Evolutionary conservation across 176 grass and related monocot species (phyloP).

Genomic region (Melocanna baccifera): DNA sequence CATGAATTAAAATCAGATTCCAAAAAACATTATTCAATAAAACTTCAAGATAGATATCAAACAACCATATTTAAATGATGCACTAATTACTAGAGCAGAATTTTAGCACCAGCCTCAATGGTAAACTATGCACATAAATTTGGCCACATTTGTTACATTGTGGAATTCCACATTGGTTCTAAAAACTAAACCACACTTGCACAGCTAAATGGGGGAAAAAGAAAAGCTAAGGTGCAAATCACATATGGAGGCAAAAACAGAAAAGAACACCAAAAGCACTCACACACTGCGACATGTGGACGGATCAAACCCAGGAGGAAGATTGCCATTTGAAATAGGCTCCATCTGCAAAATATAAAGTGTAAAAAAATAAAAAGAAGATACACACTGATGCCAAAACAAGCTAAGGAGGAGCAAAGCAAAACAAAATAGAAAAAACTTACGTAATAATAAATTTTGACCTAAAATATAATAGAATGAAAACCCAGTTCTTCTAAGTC

Average conservation of each 20-base stretch:
- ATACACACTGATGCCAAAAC: constrained; percentile 28
- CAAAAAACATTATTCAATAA: not conserved
- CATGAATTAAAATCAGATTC: constrained; percentile 20
- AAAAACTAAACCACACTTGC: not conserved
- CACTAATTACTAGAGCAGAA: constrained; percentile 18
- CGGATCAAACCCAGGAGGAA: constrained; percentile 86
- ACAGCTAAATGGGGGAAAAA: not conserved
- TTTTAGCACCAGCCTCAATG: not conserved
- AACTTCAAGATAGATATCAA: constrained; percentile 4
- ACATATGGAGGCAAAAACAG: constrained; percentile 35
- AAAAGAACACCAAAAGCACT: constrained; percentile 61
- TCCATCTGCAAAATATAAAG: constrained; percentile 89
- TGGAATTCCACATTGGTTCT: constrained; percentile 3
- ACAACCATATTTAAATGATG: not conserved
- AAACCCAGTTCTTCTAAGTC: constrained; percentile 7
- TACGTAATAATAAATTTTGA: not conserved
- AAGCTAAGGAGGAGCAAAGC: constrained; percentile 27
- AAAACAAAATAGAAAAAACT: constrained; percentile 23
- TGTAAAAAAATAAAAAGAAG: constrained; percentile 51
- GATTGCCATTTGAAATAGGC: constrained; percentile 92
- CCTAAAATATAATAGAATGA: constrained; percentile 11
- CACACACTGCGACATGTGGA: constrained; percentile 94
- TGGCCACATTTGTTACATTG: not conserved
- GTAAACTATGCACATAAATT: constrained; percentile 12
- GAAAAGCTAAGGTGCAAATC: not conserved